Evolutionary conservation across 768 basidiomycete species (phyloP).

Genomic region (Coprinopsis strossmayeri): DNA sequence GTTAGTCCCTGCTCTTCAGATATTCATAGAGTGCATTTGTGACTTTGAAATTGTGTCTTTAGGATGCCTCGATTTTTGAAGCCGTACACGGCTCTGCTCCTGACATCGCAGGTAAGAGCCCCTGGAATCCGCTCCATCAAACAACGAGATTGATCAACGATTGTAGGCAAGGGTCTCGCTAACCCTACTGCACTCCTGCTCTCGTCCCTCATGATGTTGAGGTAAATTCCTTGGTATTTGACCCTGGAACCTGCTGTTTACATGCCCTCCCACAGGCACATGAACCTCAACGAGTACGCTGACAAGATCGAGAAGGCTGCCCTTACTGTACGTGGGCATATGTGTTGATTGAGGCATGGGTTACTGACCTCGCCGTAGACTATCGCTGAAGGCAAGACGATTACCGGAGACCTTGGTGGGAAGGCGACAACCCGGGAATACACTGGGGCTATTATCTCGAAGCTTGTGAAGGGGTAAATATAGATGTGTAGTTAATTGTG

Average conservation of each 20-base stretch:
- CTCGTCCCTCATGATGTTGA: conserved; percentile 96
- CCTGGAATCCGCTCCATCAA: background rate
- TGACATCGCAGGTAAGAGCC: conserved; percentile 83
- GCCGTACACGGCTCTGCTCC: conserved; percentile 99
- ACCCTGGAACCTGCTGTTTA: conserved; percentile 10
- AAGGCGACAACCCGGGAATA: conserved; percentile 87
- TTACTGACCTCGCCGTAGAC: conserved; percentile 46
- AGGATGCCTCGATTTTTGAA: conserved; percentile 99
- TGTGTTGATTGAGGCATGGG: background rate
- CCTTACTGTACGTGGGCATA: conserved; percentile 58
- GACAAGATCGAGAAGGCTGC: conserved; percentile 89
- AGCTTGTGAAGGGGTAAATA: conserved; percentile 32
- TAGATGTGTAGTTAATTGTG: background rate
- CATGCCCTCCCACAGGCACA: conserved; percentile 55
- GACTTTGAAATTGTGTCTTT: conserved; percentile 13
- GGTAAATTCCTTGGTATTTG: conserved; percentile 40
- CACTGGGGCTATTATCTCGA: conserved; percentile 80
- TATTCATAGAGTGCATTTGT: conserved; percentile 12
- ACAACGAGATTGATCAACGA: conserved; percentile 7
- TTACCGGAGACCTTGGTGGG: conserved; percentile 95
- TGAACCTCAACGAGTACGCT: conserved; percentile 82
- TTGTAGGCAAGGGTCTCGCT: conserved; percentile 78
- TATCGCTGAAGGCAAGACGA: conserved; percentile 91
- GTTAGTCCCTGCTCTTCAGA: conserved; percentile 34
- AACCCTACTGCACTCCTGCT: conserved; percentile 99